Evolutionary conservation across 2,329 filamentous ascomycete species (phyloP).

Genomic region (Davidsoniella australis): DNA sequence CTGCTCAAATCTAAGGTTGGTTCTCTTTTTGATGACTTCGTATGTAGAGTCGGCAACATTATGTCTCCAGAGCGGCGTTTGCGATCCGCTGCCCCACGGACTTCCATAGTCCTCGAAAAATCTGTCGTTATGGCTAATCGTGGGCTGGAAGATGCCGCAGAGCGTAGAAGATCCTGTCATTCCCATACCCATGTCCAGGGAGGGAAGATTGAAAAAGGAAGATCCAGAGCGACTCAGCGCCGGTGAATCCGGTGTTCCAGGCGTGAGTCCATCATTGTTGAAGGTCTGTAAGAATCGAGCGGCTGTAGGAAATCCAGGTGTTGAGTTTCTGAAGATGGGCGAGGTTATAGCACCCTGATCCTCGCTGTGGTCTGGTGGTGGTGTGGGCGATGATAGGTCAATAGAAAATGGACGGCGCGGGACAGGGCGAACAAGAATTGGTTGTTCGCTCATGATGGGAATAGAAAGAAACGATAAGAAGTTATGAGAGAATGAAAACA

Average conservation of each 20-base stretch:
- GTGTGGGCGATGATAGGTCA: conserved; percentile 29
- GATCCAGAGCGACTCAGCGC: conserved; percentile 14
- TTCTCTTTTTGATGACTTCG: conserved; percentile 26
- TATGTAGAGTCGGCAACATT: conserved; percentile 29
- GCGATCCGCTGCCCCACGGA: conserved; percentile 63
- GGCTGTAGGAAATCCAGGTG: neutral
- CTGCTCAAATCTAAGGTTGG: conserved; percentile 16
- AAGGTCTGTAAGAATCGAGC: conserved; percentile 10
- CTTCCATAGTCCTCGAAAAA: conserved; percentile 39
- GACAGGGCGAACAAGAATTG: conserved; percentile 44
- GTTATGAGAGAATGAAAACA: neutral
- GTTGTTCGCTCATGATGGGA: conserved; percentile 22
- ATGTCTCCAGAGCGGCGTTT: conserved; percentile 40
- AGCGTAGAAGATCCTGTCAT: conserved; percentile 60
- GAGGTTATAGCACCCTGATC: conserved; percentile 15
- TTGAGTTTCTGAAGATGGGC: conserved; percentile 16
- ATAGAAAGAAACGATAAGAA: neutral
- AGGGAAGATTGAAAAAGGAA: conserved; percentile 43
- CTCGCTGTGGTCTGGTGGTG: conserved; percentile 23
- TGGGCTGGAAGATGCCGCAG: conserved; percentile 73
- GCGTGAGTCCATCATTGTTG: conserved; percentile 19
- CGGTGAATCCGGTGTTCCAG: conserved; percentile 19
- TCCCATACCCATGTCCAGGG: conserved; percentile 61
- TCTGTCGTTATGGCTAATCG: conserved; percentile 34
- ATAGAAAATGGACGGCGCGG: conserved; percentile 56